Conservation (phyloP, 1,284 basidiomycete species). For the Apiotrichum laibachii region DNA sequence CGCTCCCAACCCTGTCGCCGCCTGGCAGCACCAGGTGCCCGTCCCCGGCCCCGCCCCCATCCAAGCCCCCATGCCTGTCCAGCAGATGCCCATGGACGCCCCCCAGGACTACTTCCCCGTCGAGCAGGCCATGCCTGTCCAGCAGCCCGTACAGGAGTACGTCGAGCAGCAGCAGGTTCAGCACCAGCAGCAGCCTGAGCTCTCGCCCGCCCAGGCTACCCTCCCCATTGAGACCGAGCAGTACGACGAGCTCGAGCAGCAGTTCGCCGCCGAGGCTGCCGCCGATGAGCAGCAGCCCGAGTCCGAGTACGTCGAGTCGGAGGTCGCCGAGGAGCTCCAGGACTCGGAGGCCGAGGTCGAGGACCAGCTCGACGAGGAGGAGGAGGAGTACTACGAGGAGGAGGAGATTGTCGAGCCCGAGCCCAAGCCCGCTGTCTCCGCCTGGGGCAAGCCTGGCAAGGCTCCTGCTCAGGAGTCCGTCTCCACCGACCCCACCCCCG, state of each 20-base stretch:
- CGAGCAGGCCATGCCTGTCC: conserved; percentile 23
- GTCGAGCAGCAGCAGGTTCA: conserved; percentile 14
- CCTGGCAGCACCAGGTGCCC: conserved; percentile 24
- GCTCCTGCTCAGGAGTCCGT: conserved; percentile 33
- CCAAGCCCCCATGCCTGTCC: neutral
- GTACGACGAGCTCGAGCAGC: conserved; percentile 7
- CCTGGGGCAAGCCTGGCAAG: conserved; percentile 34
- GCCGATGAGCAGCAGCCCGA: conserved; percentile 12
- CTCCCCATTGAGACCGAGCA: conserved; percentile 7
- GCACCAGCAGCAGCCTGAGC: conserved; percentile 13
- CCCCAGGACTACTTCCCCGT: conserved; percentile 7
- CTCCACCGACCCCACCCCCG: conserved; percentile 22
- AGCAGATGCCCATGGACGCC: conserved; percentile 7
- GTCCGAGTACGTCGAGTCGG: conserved; percentile 12
- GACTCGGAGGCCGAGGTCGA: conserved; percentile 14
- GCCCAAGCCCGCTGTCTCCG: conserved; percentile 20
- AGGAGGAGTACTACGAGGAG: conserved; percentile 1
- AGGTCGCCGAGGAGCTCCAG: neutral
- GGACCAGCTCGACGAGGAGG: conserved; percentile 8
- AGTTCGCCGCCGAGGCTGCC: conserved; percentile 8
- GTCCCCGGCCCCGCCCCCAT: conserved; percentile 5
- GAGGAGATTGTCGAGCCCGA: neutral
- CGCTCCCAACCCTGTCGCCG: conserved; percentile 20
- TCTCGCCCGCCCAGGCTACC: conserved; percentile 30
- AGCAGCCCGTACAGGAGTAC: conserved; percentile 14